Base-by-base conservation (phyloP, 169 alveolate species). In the Cryptosporidium viatorum region DNA sequence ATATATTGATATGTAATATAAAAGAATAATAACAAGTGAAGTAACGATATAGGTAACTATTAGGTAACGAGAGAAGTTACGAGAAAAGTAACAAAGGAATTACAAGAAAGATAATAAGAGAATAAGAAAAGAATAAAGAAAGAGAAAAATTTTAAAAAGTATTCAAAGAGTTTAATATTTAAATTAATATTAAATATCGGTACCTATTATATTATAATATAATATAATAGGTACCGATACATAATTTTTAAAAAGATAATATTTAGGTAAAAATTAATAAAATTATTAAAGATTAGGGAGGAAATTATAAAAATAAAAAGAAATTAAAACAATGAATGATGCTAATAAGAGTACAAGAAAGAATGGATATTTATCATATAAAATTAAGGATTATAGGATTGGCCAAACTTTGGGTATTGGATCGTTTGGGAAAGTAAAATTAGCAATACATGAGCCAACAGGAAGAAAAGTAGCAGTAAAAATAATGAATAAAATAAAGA, bases 391-490 rank as follows among this genome's bases (percentile, higher is more conserved):
- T 39, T 94, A 94, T 55, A 75, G 89, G 65, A 84, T 95, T 87
- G 97, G 96, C 33, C 91, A 94, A 65, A 95, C 98, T 23, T 91
- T 97, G 43, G 99, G 99, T 2, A 97, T 95, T 55, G 99, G 99
- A 18, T 96, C 98, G 45, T 97, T 97, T 91, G 99, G 99, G 45
- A 96, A 96, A 84, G 99, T 97, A 26, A 94, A 95, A 84, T 91
- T 80, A 29, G 89, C 75, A 33, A 80, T 41, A 31, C 89, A 80
- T 41, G 89, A 80, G 23, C 89, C 89, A 62, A 80, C 89, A 0
- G 89, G 65, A 62, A 93, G 92, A 14, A 62, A 96, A 86, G 98
- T 96, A 26, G 98, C 99, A 3, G 93, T 96, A 67, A 97, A 97
- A 86, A 96, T 97, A 29, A 92, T 97, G 84, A 96, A 96, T 84